Base-by-base conservation (phyloP, 345 rosid genomes). In the Heritiera littoralis region DNA sequence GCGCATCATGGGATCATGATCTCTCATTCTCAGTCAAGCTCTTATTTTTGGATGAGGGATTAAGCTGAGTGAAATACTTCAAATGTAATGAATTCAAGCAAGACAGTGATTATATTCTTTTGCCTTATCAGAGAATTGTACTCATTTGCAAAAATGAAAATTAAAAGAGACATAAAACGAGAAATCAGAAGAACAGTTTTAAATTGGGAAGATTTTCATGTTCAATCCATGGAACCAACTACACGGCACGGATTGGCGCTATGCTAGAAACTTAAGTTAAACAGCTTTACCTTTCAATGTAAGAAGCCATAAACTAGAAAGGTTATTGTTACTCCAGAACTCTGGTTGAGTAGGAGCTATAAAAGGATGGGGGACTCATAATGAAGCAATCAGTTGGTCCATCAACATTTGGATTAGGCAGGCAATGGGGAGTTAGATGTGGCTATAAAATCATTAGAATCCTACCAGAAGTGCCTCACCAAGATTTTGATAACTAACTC, bases 381-480 rank as follows among this genome's bases (percentile, higher is more conserved):
- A 60, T 60, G 67, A 43, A 75, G 69, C 55, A 60, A 60, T 48
- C 58, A 45, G 40, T 12, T 3, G 40, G 17, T n/a, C 58, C 56
- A 23, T 48, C 56, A 3, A 61, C 40, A 75, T 61, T 60, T 20
- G 18, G 59, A 73, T 52, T 32, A 17, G 52, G 32, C 30, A 32
- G 0, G 66, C 64, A 35, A n/a, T 11, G 10, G 66, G 74, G 48
- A 12, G 74, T 6, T 5, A 48, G 23, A 43, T 23, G 28, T 23
- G 6, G 23, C 20, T n/a, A 43, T 45, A 18, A 68, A n/a, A 6
- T 65, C 74, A 54, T 72, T 54, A 35, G 48, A 54, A 45, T 68
- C 55, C 49, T 76, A 32, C 81, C 81, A 64, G 77, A 76, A 30
- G 18, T 81, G 65, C 76, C 69, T 72, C 71, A 18, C 41, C 18